A percentile compares a stretch with the other conserved stretches of the same genome.
Evolutionary conservation across 2,329 filamentous ascomycete genomes (phyloP).

Genomic region (Ceratocystis destructans): DNA sequence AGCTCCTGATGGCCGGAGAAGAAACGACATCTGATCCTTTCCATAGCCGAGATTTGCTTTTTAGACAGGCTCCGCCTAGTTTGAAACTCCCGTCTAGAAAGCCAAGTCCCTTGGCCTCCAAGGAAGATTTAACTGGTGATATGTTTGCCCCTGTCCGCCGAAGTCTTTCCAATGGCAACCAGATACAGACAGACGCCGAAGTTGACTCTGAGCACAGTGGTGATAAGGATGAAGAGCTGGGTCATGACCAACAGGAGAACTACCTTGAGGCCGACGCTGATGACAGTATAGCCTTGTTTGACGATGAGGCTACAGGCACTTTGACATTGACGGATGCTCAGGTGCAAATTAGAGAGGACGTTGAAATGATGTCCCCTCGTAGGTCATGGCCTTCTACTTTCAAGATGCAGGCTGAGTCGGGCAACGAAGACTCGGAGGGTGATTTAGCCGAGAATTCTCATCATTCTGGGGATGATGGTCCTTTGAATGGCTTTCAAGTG

Average conservation of each 20-base stretch:
- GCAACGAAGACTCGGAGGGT: neutral
- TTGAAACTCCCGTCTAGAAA: constrained; percentile 15
- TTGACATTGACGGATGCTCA: constrained; percentile 15
- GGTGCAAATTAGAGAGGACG: constrained; percentile 12
- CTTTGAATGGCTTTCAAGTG: neutral
- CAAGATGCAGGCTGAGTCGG: constrained; percentile 5
- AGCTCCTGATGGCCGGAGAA: constrained; percentile 28
- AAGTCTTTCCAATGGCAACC: neutral
- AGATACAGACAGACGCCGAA: neutral
- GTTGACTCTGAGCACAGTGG: constrained; percentile 17
- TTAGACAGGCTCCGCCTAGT: constrained; percentile 15
- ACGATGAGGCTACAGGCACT: constrained; percentile 18
- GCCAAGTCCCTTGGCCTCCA: constrained; percentile 5
- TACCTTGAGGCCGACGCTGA: constrained; percentile 8
- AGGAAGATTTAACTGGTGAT: constrained; percentile 17
- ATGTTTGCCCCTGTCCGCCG: constrained; percentile 19
- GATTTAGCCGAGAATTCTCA: neutral
- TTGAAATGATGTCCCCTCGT: constrained; percentile 16
- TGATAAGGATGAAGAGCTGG: neutral
- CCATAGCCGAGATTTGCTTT: constrained; percentile 9
- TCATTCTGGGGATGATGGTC: neutral
- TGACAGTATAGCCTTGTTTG: constrained; percentile 13
- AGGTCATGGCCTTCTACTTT: neutral
- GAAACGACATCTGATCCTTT: constrained; percentile 19
- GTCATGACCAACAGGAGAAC: too few species aligned